Evolutionary conservation across 257 asterid species (phyloP), one percentile per base, ranked within the genome.

Genomic region (Hygrophila difformis): DNA sequence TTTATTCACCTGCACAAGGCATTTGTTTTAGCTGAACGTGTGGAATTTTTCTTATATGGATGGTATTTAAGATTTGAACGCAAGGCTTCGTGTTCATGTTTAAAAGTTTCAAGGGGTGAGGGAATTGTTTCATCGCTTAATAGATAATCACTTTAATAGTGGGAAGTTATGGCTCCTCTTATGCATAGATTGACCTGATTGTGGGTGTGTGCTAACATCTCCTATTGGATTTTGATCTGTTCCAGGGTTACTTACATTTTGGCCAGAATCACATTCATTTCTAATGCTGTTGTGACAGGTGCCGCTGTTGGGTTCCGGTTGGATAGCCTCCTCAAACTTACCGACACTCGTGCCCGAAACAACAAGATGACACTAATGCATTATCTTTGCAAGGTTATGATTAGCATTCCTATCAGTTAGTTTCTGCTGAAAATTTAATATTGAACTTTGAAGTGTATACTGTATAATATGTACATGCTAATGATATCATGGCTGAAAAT

Each of bases 281-380:
- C 44, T 39, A 57, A 53, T 65, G 59, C 24, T 51, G 18, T 44
- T 65, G 51, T 61, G 29, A 43, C 74, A 87, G 97, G 97, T 16
- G 67, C 97, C 63, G 97, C 97, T 44, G 68, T 84, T 28, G 97
- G 97, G 61, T 87, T 87, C 77, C 77, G 75, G 75, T 69, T 87
- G 80, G 97, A 87, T 67, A 81, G 97, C 74, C 92, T 84, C 60
- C 94, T 87, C 42, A 87, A 87, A 78, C 93, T 87, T 53, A 87
- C 86, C 1, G 97, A 87, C 38, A 87, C 94, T 20, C 94, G 97
- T 62, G 97, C 94, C 53, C 66, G 85, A 50, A 80, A 87, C 77
- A 87, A 80, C 67, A 87, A 87, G 75, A 82, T 87, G 93, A 87
- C 97, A 22, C 85, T 87, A 62, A 87, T 87, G 97, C 95, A 87